Evolutionary conservation across 2,329 filamentous ascomycete genomes (phyloP).

Genomic region (Zymoseptoria ardabiliae): DNA sequence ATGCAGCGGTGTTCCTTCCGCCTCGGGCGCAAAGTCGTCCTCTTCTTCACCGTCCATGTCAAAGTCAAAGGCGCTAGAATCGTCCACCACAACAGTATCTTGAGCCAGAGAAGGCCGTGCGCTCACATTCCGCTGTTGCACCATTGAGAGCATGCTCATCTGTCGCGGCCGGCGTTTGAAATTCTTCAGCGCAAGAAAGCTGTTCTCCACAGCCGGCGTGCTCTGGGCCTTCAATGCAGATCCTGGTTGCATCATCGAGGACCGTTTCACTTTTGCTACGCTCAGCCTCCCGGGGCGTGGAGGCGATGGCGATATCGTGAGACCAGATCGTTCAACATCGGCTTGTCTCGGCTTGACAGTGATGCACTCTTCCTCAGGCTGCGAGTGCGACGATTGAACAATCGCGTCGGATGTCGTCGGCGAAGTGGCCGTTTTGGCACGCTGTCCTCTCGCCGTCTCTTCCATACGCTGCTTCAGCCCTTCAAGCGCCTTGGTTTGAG

Average conservation of each 20-base stretch:
- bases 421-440: slow-evolving; percentile 5
- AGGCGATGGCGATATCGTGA: slow-evolving; percentile 26
- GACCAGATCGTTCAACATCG: slow-evolving; percentile 51
- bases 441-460: slow-evolving; percentile 20
- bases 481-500: slow-evolving; percentile 24
- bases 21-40: slow-evolving; percentile 51
- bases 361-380: slow-evolving; percentile 1
- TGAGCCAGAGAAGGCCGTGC: slow-evolving; percentile 19
- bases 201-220: slow-evolving; percentile 39
- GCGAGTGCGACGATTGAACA: slow-evolving; percentile 7
- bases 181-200: slow-evolving; percentile 43
- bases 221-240: slow-evolving; percentile 38
- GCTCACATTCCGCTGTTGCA: slow-evolving; percentile 32
- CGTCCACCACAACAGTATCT: slow-evolving; percentile 35
- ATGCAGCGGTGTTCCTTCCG: slow-evolving; percentile 60
- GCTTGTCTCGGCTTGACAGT: slow-evolving; percentile 69
- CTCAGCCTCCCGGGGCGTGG: slow-evolving; percentile 27
- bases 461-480: slow-evolving; percentile 30
- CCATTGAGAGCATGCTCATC: slow-evolving; percentile 44
- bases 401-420: background rate
- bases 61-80: slow-evolving; percentile 24
- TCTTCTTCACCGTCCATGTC: slow-evolving; percentile 24
- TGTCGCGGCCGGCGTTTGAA: slow-evolving; percentile 45
- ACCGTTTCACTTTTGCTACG: slow-evolving; percentile 21
- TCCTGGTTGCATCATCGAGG: slow-evolving; percentile 28